Base-by-base conservation (phyloP, 2,329 filamentous ascomycete species). In the Nemania serpens region DNA sequence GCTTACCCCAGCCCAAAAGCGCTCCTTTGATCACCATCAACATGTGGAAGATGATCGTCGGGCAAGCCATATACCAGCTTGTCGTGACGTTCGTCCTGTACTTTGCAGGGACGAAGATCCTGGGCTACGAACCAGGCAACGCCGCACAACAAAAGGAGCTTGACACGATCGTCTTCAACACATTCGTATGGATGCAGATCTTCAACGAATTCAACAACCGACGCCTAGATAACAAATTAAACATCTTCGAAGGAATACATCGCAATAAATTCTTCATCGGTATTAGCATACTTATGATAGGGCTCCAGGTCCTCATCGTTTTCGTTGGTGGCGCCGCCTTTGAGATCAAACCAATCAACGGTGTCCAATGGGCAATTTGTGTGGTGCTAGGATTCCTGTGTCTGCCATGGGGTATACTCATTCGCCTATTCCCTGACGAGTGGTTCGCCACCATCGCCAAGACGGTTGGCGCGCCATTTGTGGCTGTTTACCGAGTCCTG, bases 101-200 rank as follows among this genome's bases (percentile, higher is more conserved):
- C 72, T 90, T 89, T 61, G 84, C 81, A 0, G 87, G 85, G 1
- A 76, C 76, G 54, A 71, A 76, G 7, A 83, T 89, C 37, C 79
- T 89, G 15, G 70, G 77, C 47, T 86, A 85, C 68, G 71, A 79
- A 49, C 63, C 71, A 15, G 55, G 72, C 55, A 59, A 81, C 50
- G 74, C 77, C 45, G 73, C 75, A 20, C 74, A 81, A 18, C 76
- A 73, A 56, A 69, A 68, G 5, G 71, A 83, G 66, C 76, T 87
- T 36, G 78, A 84, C 64, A 88, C 86, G 0, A 78, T 88, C 59
- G 82, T 90, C 48, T 90, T 90, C 77, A 90, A 90, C 74, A 86
- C 83, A 0, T 90, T 88, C 67, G 87, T 90, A 2, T 90, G 87
- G 86, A 85, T 90, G 80, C 87, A 90, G 69, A 88, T 90, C 63